phyloP scores from a whole-genome alignment of 2,329 filamentous ascomycete species.

The Phoma sp. region DNA sequence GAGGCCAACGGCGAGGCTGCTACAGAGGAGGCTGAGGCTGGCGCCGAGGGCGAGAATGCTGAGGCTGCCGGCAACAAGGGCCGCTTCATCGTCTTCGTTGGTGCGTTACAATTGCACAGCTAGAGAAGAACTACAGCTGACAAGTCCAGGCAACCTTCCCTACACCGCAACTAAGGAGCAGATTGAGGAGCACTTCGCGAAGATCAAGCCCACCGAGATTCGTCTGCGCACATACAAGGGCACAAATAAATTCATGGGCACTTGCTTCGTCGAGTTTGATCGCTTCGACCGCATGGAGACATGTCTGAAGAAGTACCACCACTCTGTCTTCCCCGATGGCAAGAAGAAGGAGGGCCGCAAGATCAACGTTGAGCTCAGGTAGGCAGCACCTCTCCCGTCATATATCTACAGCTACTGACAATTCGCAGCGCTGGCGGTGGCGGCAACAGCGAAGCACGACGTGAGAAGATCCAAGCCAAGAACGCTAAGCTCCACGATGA shows the following conservation, averaged over 20 bases:
- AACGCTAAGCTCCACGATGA: constrained; percentile 82
- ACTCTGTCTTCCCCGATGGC: constrained; percentile 72
- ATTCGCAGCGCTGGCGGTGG: constrained; percentile 76
- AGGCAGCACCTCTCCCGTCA: constrained; percentile 38
- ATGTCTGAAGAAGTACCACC: constrained; percentile 88
- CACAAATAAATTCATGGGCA: constrained; percentile 47
- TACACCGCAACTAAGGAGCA: constrained; percentile 76
- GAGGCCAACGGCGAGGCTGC: constrained; percentile 17
- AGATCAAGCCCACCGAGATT: constrained; percentile 71
- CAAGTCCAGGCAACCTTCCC: constrained; percentile 76
- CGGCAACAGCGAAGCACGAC: constrained; percentile 73
- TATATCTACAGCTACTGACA: constrained; percentile 13
- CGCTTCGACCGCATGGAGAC: constrained; percentile 90
- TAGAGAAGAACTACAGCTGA: constrained; percentile 10
- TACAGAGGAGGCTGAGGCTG: constrained; percentile 21
- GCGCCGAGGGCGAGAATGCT: constrained; percentile 22
- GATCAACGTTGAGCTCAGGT: constrained; percentile 94
- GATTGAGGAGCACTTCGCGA: constrained; percentile 77
- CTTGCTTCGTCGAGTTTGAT: constrained; percentile 78
- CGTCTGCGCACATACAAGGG: constrained; percentile 57
- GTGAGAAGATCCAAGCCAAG: constrained; percentile 80
- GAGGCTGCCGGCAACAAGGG: constrained; percentile 49
- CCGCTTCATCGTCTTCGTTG: constrained; percentile 80
- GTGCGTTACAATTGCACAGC: constrained; percentile 47
- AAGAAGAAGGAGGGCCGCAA: constrained; percentile 67